phyloP scores from a whole-genome alignment of 768 basidiomycete species.

The Chlorophyllum brunneum region DNA sequence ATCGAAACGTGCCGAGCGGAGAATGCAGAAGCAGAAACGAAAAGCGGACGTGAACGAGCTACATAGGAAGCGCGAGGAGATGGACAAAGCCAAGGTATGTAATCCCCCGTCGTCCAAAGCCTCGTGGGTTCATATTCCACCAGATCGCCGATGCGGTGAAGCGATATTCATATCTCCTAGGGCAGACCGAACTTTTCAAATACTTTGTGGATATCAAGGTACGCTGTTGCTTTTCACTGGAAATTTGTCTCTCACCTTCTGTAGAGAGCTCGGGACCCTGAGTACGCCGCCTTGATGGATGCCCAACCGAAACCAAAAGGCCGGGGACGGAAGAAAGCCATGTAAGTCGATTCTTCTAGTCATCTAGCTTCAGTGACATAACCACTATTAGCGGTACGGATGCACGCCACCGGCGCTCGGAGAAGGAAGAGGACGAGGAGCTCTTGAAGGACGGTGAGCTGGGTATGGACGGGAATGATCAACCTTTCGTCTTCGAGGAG shows the following conservation, averaged over 20 bases:
- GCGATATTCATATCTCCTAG: constrained; percentile 94
- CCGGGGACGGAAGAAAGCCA: constrained; percentile 77
- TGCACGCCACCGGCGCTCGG: constrained; percentile 88
- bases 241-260: background rate
- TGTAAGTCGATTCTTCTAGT: background rate
- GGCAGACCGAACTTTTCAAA: constrained; percentile 96
- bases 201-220: constrained; percentile 98
- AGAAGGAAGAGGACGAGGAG: constrained; percentile 98
- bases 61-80: constrained; percentile 68
- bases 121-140: constrained; percentile 12
- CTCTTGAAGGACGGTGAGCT: constrained; percentile 83
- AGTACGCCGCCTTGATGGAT: constrained; percentile 87
- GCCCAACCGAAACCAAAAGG: constrained; percentile 84
- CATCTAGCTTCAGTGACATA: constrained; percentile 1
- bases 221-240: constrained; percentile 12
- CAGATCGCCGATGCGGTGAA: constrained; percentile 93
- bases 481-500: constrained; percentile 92
- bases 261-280: constrained; percentile 85
- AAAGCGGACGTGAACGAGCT: constrained; percentile 71
- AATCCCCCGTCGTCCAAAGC: background rate
- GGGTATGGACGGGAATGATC: constrained; percentile 77
- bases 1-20: constrained; percentile 28
- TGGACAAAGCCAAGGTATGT: constrained; percentile 83
- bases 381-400: constrained; percentile 54
- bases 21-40: constrained; percentile 44